Conservation (phyloP, 306 rosid species). For the Quercus berberidifolia region DNA sequence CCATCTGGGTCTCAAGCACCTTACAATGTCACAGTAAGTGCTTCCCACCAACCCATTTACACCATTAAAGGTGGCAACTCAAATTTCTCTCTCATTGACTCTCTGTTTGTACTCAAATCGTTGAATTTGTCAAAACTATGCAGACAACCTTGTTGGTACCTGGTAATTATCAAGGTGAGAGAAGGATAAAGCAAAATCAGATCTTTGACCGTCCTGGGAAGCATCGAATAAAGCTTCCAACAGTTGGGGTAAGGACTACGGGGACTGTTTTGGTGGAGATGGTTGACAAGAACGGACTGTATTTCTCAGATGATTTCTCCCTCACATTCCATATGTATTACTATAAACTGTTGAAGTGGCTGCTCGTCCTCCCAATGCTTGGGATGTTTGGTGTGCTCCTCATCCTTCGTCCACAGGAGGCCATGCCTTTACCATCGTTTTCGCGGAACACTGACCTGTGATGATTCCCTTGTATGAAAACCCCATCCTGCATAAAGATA, state of each 20-base stretch:
- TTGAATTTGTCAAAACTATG: conserved; percentile 28
- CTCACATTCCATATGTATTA: conserved; percentile 97
- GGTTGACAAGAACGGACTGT: conserved; percentile 92
- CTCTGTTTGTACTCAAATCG: not conserved
- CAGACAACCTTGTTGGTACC: conserved; percentile 89
- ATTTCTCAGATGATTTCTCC: conserved; percentile 90
- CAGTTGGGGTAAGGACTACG: conserved; percentile 76
- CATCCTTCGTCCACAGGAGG: conserved; percentile 88
- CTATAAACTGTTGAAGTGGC: conserved; percentile 92
- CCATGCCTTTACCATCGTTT: conserved; percentile 89
- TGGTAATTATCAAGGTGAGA: conserved; percentile 97
- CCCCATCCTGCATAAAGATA: not conserved
- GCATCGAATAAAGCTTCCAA: conserved; percentile 78
- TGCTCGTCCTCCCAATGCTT: conserved; percentile 91
- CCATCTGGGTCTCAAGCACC: conserved; percentile 95
- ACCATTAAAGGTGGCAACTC: not conserved
- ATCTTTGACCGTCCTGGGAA: conserved; percentile 66
- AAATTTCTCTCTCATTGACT: not conserved
- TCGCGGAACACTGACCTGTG: conserved; percentile 73
- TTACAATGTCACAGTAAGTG: conserved; percentile 76
- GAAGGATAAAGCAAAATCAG: conserved; percentile 67
- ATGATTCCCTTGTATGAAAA: conserved; percentile 16
- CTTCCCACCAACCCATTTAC: not conserved
- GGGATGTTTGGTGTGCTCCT: conserved; percentile 90
- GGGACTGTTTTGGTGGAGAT: conserved; percentile 94